Evolutionary conservation across 2,329 filamentous ascomycete genomes (phyloP), one percentile per base, ranked within the genome.

Genomic region (Colletotrichum camelliae): DNA sequence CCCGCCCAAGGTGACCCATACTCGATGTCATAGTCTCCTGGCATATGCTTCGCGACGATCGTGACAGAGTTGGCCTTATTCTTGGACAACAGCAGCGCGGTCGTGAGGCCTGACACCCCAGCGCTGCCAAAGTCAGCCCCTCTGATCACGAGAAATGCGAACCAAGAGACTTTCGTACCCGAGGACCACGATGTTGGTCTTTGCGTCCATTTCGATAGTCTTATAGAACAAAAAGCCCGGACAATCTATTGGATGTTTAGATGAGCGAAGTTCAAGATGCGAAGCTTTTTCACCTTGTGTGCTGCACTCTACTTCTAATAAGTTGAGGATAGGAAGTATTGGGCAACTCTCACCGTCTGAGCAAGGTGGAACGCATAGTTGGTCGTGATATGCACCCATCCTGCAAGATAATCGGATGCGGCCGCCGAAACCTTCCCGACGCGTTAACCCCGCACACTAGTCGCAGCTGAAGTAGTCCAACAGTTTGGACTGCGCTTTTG

Each of bases 1-100:
- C 94, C 94, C 4, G 94, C 94, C 94, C 94, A 96, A 1, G 94
- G 94, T 5, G 94, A 95, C 1, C 94, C 92, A 82, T 96, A 97
- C 86, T 96, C 93, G 77, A 95, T 93, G 78, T 95, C 93, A 83
- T 95, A 96, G 85, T 97, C 95, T 57, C 95, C 95, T 0, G 95
- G 95, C 93, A 96, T 95, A 82, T 96, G 94, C 81, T 95, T 96
- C 10, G 95, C 84, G 4, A 86, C 80, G 1, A 87, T 80, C 1
- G 85, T 85, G 70, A 87, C 83, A 21, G 78, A 81, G 77, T 89
- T 87, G 43, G 80, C 82, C 67, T 85, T 83, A 78, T 84, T 83
- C 78, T 84, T 88, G 7, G 88, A 85, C 37, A 91, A 83, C 60
- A 89, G 80, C 57, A 89, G 81, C 4, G 89, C 89, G 58, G 87